Conservation (phyloP, 257 asterid genomes). For the Petrea volubilis region DNA sequence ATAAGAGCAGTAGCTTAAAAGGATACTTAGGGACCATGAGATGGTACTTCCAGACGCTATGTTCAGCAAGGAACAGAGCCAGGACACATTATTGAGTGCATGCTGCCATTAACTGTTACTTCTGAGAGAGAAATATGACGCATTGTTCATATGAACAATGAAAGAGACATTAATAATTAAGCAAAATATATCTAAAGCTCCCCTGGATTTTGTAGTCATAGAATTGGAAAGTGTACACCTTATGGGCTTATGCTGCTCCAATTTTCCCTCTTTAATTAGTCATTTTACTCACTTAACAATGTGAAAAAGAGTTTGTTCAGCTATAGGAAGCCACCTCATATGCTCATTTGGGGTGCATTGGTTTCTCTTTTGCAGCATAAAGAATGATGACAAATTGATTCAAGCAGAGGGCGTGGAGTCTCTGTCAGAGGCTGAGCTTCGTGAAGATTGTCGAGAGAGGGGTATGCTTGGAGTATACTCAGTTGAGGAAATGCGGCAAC, state of each 20-base stretch:
- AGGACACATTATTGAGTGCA: neutral
- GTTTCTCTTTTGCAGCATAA: slow-evolving; percentile 45
- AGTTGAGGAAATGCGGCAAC: slow-evolving; percentile 92
- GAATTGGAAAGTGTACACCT: slow-evolving; percentile 1
- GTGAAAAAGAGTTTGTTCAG: neutral
- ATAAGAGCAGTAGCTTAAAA: neutral
- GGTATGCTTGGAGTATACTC: slow-evolving; percentile 84
- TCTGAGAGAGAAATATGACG: neutral
- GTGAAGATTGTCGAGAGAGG: slow-evolving; percentile 92
- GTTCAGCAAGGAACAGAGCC: neutral
- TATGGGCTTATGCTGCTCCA: neutral
- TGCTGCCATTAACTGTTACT: neutral
- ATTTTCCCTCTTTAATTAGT: neutral
- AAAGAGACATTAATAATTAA: neutral
- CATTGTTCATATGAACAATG: neutral
- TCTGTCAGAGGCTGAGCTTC: slow-evolving; percentile 91
- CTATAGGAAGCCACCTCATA: neutral
- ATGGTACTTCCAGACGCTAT: neutral
- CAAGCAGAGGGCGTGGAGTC: slow-evolving; percentile 91
- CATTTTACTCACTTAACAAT: neutral
- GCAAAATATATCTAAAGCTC: neutral
- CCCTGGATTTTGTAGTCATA: slow-evolving; percentile 6
- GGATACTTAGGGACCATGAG: neutral
- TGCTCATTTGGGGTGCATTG: slow-evolving; percentile 16
- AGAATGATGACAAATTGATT: slow-evolving; percentile 79